Evolutionary conservation across 768 basidiomycete genomes (phyloP).

Genomic region (Amanita brunnescens): DNA sequence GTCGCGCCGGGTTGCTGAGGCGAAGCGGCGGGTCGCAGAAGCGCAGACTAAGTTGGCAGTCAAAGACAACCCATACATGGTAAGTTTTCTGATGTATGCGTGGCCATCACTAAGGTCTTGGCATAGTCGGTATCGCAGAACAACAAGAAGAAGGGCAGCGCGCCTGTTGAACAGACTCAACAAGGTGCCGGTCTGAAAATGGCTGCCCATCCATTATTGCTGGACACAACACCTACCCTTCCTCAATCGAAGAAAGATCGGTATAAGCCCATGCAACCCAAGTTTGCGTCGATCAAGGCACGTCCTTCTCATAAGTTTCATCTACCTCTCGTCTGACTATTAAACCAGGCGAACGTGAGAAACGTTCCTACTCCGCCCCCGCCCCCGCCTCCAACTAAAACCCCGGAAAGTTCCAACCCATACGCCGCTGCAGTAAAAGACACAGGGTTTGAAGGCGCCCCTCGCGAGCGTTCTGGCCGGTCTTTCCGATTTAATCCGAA

Average conservation of each 20-base stretch:
- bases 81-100: slow-evolving; percentile 20
- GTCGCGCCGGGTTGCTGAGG: slow-evolving; percentile 69
- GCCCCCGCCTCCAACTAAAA: slow-evolving; percentile 28
- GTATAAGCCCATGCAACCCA: slow-evolving; percentile 98
- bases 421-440: slow-evolving; percentile 62
- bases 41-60: slow-evolving; percentile 68
- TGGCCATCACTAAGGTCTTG: neutral
- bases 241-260: slow-evolving; percentile 80
- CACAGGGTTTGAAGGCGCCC: slow-evolving; percentile 63
- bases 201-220: slow-evolving; percentile 80
- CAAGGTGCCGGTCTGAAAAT: slow-evolving; percentile 83
- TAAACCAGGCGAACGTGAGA: slow-evolving; percentile 61
- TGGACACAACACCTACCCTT: slow-evolving; percentile 52
- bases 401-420: slow-evolving; percentile 56
- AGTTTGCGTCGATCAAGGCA: slow-evolving; percentile 93
- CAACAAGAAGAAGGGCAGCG: slow-evolving; percentile 40
- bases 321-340: neutral
- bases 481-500: slow-evolving; percentile 84
- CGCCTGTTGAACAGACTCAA: slow-evolving; percentile 51
- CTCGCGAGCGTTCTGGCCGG: slow-evolving; percentile 60
- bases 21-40: slow-evolving; percentile 76
- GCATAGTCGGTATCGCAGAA: slow-evolving; percentile 44
- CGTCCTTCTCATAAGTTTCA: slow-evolving; percentile 10
- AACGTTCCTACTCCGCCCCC: slow-evolving; percentile 58
- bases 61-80: slow-evolving; percentile 87